Percentiles rank a stretch among this genome's conserved stretches.
Conservation (phyloP, 1,284 basidiomycete species). For the Ustilago trichophora region DNA sequence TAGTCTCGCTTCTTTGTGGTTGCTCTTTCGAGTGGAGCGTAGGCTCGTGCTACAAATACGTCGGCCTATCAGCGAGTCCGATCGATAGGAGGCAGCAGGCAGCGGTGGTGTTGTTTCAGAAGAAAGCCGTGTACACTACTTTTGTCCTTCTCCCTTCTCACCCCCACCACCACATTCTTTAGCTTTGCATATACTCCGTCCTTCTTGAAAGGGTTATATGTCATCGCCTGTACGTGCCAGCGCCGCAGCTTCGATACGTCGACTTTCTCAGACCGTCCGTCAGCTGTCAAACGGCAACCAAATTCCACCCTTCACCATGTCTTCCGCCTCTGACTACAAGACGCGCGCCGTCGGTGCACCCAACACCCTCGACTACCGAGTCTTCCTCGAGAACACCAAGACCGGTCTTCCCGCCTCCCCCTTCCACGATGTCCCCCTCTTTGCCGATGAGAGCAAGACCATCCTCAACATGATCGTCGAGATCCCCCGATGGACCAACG, state of each 20-base stretch:
- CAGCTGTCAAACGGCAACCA: conserved; percentile 46
- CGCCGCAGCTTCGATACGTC: conserved; percentile 37
- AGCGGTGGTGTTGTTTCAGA: too few species aligned
- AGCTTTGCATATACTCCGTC: conserved; percentile 2
- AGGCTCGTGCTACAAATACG: too few species aligned
- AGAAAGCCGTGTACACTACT: too few species aligned
- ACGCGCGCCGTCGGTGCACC: conserved; percentile 83
- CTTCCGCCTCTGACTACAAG: conserved; percentile 70
- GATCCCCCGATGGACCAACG: conserved; percentile 98
- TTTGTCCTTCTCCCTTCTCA: too few species aligned
- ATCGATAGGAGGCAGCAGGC: too few species aligned
- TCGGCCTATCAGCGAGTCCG: too few species aligned
- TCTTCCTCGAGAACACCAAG: conserved; percentile 77
- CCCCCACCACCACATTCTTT: too few species aligned
- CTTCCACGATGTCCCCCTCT: conserved; percentile 66
- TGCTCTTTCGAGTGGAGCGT: too few species aligned
- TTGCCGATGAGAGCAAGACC: conserved; percentile 64
- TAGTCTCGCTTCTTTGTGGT: too few species aligned
- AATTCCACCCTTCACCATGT: conserved; percentile 21
- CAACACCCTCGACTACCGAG: conserved; percentile 94
- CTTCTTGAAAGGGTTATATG: conserved; percentile 23
- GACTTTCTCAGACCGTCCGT: conserved; percentile 55
- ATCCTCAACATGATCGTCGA: conserved; percentile 77
- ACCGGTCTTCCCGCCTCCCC: conserved; percentile 62
- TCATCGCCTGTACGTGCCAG: conserved; percentile 28